Evolutionary conservation across 2,329 filamentous ascomycete genomes (phyloP).

Genomic region (Furcasterigmium furcatum): DNA sequence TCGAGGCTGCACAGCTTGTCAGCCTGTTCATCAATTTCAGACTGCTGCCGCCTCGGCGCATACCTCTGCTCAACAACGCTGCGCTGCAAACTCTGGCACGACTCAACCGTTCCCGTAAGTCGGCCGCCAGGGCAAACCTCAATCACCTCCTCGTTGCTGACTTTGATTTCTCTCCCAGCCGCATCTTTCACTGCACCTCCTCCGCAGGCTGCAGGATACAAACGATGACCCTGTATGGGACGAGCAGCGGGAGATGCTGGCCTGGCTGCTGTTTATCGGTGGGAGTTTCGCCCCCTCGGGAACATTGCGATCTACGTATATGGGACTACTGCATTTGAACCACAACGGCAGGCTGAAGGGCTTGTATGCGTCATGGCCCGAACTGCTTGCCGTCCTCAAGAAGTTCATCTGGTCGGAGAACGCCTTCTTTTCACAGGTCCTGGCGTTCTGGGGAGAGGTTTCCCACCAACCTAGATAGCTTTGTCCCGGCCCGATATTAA

Average conservation of each 20-base stretch:
- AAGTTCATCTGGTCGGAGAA: constrained; percentile 36
- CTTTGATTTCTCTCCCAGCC: constrained; percentile 17
- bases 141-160: not conserved
- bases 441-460: constrained; percentile 26
- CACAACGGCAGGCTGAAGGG: constrained; percentile 7
- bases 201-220: constrained; percentile 23
- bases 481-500: too few relatives aligned
- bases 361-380: constrained; percentile 23
- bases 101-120: constrained; percentile 33
- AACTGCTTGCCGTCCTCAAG: constrained; percentile 23
- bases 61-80: constrained; percentile 37
- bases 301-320: constrained; percentile 22
- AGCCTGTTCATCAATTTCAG: constrained; percentile 15
- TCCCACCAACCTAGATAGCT: constrained; percentile 2
- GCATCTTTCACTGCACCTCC: constrained; percentile 24
- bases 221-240: constrained; percentile 26
- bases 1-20: constrained; percentile 27
- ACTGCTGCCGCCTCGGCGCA: constrained; percentile 33
- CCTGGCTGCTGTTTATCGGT: constrained; percentile 32
- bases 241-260: constrained; percentile 23
- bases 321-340: constrained; percentile 18
- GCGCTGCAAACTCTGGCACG: constrained; percentile 35
- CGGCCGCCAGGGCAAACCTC: not conserved
- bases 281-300: constrained; percentile 29
- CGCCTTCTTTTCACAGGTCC: constrained; percentile 25